Evolutionary conservation across 2,329 filamentous ascomycete species (phyloP).

Genomic region (Fusarium begoniae): DNA sequence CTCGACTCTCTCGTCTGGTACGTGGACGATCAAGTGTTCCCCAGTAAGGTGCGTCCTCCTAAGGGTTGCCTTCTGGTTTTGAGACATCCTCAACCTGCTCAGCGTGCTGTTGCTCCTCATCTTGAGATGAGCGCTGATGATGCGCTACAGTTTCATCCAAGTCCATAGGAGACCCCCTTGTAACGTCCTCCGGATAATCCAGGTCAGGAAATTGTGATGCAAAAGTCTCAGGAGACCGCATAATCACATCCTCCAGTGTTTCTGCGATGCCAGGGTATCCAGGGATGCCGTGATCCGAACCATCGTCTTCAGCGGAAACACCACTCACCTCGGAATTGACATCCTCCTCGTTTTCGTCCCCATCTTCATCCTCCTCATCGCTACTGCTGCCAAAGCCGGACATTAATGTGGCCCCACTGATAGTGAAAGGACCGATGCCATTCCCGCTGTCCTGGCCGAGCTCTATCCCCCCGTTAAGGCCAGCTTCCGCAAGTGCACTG

Average conservation of each 20-base stretch:
- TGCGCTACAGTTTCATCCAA: conserved; percentile 17
- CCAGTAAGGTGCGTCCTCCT: conserved; percentile 30
- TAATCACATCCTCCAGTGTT: conserved; percentile 45
- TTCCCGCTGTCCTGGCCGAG: conserved; percentile 70
- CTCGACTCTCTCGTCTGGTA: conserved; percentile 9
- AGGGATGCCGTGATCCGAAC: conserved; percentile 35
- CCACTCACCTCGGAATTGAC: conserved; percentile 72
- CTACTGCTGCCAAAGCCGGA: conserved; percentile 95
- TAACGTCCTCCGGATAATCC: conserved; percentile 24
- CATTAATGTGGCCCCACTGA: conserved; percentile 78
- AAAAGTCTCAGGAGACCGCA: conserved; percentile 45
- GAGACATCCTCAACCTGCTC: conserved; percentile 37
- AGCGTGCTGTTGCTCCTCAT: conserved; percentile 26
- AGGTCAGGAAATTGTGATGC: conserved; percentile 36
- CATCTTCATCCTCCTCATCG: conserved; percentile 95
- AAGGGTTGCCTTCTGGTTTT: conserved; percentile 30
- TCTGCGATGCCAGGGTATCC: conserved; percentile 42
- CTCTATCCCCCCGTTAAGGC: conserved; percentile 80
- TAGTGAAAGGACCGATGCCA: conserved; percentile 76
- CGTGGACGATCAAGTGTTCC: conserved; percentile 24
- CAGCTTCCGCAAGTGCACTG: conserved; percentile 80
- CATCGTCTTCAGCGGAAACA: conserved; percentile 45
- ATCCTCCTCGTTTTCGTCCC: conserved; percentile 84
- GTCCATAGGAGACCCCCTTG: conserved; percentile 38
- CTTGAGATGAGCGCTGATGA: not conserved